A percentile compares a stretch with the other conserved stretches of the same genome.
phyloP scores from a whole-genome alignment of 352 stramenopile species.

The Blastocystis sp. region DNA sequence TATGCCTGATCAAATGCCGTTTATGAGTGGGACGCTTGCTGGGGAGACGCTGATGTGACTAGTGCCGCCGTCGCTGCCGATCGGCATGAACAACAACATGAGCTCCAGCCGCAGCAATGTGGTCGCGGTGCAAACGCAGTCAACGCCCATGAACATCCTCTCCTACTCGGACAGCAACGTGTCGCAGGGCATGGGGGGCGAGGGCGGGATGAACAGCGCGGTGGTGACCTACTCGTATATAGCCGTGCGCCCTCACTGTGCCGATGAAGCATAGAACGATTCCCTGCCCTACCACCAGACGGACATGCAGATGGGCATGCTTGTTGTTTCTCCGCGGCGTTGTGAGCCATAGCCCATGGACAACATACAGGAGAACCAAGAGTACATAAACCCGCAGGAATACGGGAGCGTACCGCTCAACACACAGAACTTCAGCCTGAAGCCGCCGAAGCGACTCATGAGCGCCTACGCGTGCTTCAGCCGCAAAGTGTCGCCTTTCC shows the following conservation, averaged over 20 bases:
- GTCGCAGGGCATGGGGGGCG: neutral
- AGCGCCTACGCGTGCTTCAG: slow-evolving; percentile 66
- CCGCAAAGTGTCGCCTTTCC: slow-evolving; percentile 42
- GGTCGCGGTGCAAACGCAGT: neutral
- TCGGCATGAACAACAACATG: slow-evolving; percentile 33
- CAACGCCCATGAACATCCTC: slow-evolving; percentile 37
- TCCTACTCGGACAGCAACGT: slow-evolving; percentile 28
- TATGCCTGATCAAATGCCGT: slow-evolving; percentile 56
- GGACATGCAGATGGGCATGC: slow-evolving; percentile 18
- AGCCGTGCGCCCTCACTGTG: neutral
- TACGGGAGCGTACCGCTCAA: neutral
- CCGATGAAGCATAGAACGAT: slow-evolving; percentile 19
- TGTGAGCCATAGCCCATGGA: slow-evolving; percentile 29
- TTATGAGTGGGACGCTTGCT: slow-evolving; percentile 6
- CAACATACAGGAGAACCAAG: slow-evolving; percentile 15
- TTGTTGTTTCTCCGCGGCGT: neutral
- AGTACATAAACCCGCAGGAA: neutral
- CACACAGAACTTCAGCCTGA: slow-evolving; percentile 23
- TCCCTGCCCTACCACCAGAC: neutral
- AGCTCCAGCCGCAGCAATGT: slow-evolving; percentile 1
- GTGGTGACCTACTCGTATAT: slow-evolving; percentile 41
- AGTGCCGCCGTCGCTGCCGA: slow-evolving; percentile 29
- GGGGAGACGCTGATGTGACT: neutral
- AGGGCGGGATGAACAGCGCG: neutral
- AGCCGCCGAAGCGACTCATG: slow-evolving; percentile 57